phyloP scores from a whole-genome alignment of 1,284 basidiomycete species.

The Entoloma clypeatum region DNA sequence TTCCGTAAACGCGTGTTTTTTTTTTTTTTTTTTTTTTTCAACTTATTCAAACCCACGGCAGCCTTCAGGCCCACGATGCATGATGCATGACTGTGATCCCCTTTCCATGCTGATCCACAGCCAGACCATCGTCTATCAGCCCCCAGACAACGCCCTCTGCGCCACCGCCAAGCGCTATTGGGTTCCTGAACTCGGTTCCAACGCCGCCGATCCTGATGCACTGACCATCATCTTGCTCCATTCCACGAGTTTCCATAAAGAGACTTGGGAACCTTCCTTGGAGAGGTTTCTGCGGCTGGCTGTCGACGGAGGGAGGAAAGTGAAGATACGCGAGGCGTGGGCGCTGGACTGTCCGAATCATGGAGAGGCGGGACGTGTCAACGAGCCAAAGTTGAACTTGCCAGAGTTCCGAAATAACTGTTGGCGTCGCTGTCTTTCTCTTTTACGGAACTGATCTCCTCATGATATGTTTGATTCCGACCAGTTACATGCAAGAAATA shows the following conservation, averaged over 20 bases:
- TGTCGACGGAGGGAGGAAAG: constrained; percentile 16
- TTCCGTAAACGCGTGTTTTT: no score
- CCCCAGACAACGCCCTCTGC: constrained; percentile 37
- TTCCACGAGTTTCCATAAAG: constrained; percentile 65
- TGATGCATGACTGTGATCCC: no score
- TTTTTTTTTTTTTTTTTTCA: no score
- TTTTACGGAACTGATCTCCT: constrained; percentile 3
- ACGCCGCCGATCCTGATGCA: constrained; percentile 36
- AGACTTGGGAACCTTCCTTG: constrained; percentile 60
- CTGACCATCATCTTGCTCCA: constrained; percentile 55
- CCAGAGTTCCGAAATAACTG: constrained; percentile 41
- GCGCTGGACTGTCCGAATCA: constrained; percentile 53
- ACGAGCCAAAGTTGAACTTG: constrained; percentile 35
- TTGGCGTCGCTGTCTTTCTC: constrained; percentile 31
- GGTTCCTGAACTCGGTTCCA: constrained; percentile 34
- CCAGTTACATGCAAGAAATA: constrained; percentile 61
- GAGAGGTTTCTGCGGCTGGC: constrained; percentile 36
- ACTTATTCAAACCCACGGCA: no score
- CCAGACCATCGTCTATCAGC: not conserved
- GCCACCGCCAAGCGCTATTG: constrained; percentile 56
- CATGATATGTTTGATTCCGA: constrained; percentile 3
- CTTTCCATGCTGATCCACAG: no score
- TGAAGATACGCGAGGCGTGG: constrained; percentile 48
- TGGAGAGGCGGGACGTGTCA: constrained; percentile 42
- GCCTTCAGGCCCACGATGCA: no score